Evolutionary conservation across 768 basidiomycete genomes (phyloP), one percentile per base, ranked within the genome.

Genomic region (Pleurotus djamor): DNA sequence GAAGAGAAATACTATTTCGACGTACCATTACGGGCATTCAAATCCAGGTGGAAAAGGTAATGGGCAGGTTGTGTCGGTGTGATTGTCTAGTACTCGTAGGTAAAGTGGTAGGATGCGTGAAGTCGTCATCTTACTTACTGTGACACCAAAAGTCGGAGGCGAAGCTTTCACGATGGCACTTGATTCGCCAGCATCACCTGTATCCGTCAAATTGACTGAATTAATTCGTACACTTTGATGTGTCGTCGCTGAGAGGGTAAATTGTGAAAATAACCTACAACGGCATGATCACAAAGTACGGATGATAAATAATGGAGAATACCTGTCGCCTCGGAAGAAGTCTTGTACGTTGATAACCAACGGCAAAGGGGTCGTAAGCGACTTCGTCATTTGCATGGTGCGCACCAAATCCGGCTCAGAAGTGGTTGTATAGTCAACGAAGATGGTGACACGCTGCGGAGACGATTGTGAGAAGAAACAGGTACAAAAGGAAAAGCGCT

Each of bases 321-420:
- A 94, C 96, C 86, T 87, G 58, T 84, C 78, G 32, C 89, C 89
- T 17, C 96, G 86, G 78, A 98, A 98, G 72, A 94, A 96, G 69
- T 99, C 97, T 72, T 98, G 92, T 0, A 98, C 96, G 59, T 96
- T 97, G 59, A 98, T 91, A 2, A 90, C 85, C 47, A 99, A 78
- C 0, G 96, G 96, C 3, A 98, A 77, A 0, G 89, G 81, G 5
- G 89, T 86, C 12, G 82, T 78, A 4, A 96, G 76, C 2, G 79
- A 71, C 59, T 83, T 80, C 10, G 82, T 79, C 34, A 83, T 76
- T 41, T 75, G 77, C 32, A 92, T 70, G 4, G 71, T 81, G 38
- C 94, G 82, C 13, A 71, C 71, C 4, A 88, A 63, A 3, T 72
- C 72, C 1, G 86, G 80, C 60, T 89, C 83, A 1, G 74, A 63